These are phyloP conservation scores for Castanea mollissima DNA, from an alignment of 306 rosid genomes.

Conservation along the genomic window DNA sequence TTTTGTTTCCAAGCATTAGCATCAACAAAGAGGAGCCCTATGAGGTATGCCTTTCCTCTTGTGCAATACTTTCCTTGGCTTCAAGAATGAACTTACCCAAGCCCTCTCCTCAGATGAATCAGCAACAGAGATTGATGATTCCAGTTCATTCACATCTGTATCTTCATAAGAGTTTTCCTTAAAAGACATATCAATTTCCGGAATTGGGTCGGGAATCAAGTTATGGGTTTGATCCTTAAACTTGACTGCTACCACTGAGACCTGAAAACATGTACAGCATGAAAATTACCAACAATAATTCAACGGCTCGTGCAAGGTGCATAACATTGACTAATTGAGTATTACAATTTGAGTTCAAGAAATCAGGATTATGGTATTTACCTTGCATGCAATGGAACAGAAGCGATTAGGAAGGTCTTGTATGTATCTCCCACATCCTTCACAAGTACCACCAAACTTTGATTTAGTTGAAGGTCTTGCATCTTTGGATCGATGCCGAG, in stretches of 20 bases:
- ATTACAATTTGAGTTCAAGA: neutral
- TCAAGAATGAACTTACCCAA: slow-evolving; percentile 38
- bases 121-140: slow-evolving; percentile 67
- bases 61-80: slow-evolving; percentile 65
- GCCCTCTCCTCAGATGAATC: slow-evolving; percentile 68
- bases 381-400: slow-evolving; percentile 97
- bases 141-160: slow-evolving; percentile 47
- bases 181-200: slow-evolving; percentile 40
- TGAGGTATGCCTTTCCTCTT: slow-evolving; percentile 76
- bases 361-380: slow-evolving; percentile 27
- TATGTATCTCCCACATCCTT: slow-evolving; percentile 78
- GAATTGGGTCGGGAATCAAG: slow-evolving; percentile 24
- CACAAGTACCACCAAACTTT: slow-evolving; percentile 75
- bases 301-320: neutral
- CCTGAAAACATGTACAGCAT: slow-evolving; percentile 29
- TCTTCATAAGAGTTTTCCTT: slow-evolving; percentile 50
- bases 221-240: slow-evolving; percentile 30
- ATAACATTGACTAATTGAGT: neutral
- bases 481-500: slow-evolving; percentile 72
- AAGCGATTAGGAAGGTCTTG: slow-evolving; percentile 81
- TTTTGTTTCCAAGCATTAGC: slow-evolving; percentile 18
- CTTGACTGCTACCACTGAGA: slow-evolving; percentile 42
- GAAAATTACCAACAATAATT: neutral
- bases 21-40: slow-evolving; percentile 57
- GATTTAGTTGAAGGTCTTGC: slow-evolving; percentile 50